Evolutionary conservation across 2,329 filamentous ascomycete genomes (phyloP), one percentile per base, ranked within the genome.

Genomic region (Pseudonectria foliicola): DNA sequence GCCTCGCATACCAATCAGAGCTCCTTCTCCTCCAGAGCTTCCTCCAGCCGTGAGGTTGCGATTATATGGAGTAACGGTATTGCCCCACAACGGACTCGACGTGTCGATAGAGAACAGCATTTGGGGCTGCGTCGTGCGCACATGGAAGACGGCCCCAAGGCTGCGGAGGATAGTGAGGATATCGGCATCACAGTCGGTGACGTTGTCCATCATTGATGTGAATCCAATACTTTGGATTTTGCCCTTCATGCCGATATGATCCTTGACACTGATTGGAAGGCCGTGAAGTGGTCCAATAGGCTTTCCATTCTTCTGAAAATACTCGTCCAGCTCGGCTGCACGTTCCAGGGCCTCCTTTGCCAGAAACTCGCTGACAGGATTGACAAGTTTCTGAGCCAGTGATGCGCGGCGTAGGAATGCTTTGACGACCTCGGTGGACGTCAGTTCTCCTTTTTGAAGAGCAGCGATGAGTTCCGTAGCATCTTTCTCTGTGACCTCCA

Each of bases 281-380:
- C 46, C 46, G 4, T 49, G 46, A 0, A 49, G 27, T 15, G 38
- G 42, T 0, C 46, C 44, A 2, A 38, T 10, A 1, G 34, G 29
- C 2, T 32, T 38, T 0, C 31, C 31, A n/a, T 35, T 15, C 3
- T 24, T 5, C 3, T 46, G 27, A 3, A 48, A 27, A 13, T 43
- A 39, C 2, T 15, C 16, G 14, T 50, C 47, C 1, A 50, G 34
- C 4, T 27, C 23, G 10, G 23, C 13, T 2, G 47, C 39, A 12
- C 37, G 29, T 5, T 16, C 24, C 16, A 50, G 24, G 3, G 46
- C 40, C 4, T 48, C 42, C 3, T 41, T 24, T 25, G 38, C 38
- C 42, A 43, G 40, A 27, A 48, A 50, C 24, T 50, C 46, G 7
- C 44, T 50, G 4, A 42, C 31, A 14, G 42, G 39, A 16, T 48